Conservation (phyloP, 225 moss, liverwort and hornwort species). For the Antitrichia curtipendula region DNA sequence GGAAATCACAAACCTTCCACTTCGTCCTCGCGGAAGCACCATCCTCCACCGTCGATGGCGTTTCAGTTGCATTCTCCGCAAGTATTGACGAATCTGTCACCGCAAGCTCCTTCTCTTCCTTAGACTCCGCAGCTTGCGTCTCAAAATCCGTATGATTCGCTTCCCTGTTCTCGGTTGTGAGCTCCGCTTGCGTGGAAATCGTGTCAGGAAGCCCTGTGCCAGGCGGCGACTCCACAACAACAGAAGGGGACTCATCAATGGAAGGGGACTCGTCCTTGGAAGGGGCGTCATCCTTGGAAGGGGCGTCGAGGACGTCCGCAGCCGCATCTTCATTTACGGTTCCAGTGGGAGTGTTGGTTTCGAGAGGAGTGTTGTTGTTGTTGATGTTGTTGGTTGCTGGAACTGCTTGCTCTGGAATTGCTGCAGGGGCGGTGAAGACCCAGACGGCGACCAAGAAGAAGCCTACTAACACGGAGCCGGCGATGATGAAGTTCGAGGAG, state of each 20-base stretch:
- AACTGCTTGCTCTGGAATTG: background rate
- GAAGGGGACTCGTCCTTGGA: background rate
- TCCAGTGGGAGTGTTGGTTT: background rate
- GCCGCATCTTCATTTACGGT: background rate
- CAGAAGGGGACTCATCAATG: background rate
- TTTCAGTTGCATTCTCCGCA: background rate
- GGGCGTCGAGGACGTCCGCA: background rate
- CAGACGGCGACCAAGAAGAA: slow-evolving; percentile 58
- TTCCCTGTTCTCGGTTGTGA: slow-evolving; percentile 52
- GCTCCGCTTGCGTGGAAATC: slow-evolving; percentile 45
- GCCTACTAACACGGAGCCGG: slow-evolving; percentile 31
- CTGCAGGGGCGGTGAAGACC: slow-evolving; percentile 50
- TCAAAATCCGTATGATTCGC: slow-evolving; percentile 31
- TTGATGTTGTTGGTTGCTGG: background rate
- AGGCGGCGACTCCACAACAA: background rate
- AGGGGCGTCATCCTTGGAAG: background rate
- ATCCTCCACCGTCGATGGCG: background rate
- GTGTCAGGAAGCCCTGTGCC: background rate
- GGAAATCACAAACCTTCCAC: slow-evolving; percentile 57
- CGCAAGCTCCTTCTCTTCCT: slow-evolving; percentile 29
- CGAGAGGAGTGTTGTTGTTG: background rate
- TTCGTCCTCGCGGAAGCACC: background rate
- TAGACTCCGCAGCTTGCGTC: slow-evolving; percentile 61
- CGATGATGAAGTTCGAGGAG: slow-evolving; percentile 26
- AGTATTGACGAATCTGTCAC: background rate